A percentile compares a stretch with the other conserved stretches of the same genome.
Evolutionary conservation across 306 rosid species (phyloP).

Genomic region (Prunus armeniaca): DNA sequence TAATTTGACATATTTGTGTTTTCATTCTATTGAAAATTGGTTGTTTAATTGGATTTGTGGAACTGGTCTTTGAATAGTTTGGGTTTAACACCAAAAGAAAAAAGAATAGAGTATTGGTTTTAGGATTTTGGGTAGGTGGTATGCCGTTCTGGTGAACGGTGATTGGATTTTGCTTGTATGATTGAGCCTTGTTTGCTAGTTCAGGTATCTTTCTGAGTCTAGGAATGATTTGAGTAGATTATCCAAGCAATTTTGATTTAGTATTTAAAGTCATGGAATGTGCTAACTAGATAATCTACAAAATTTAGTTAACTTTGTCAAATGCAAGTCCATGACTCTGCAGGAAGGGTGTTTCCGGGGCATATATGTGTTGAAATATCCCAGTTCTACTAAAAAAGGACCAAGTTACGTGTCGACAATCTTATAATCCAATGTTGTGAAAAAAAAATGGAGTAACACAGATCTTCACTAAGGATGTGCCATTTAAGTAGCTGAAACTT

Average conservation of each 20-base stretch:
- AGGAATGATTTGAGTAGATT: neutral
- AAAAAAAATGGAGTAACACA: neutral
- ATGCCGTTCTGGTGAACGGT: neutral
- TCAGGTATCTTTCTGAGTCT: neutral
- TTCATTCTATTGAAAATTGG: neutral
- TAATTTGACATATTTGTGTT: neutral
- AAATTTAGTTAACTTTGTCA: neutral
- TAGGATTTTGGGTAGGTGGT: slow-evolving; percentile 3
- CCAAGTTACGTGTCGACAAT: neutral
- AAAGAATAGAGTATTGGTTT: neutral
- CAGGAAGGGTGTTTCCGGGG: neutral
- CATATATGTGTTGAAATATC: neutral
- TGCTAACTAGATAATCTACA: neutral
- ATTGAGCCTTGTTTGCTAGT: neutral
- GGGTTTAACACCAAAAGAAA: no score
- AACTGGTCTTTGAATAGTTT: neutral
- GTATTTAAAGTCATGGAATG: neutral
- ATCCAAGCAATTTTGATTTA: neutral
- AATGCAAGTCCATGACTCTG: neutral
- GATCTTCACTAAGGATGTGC: neutral
- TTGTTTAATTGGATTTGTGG: neutral
- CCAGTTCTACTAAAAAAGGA: neutral
- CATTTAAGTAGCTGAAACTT: neutral
- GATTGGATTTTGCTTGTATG: neutral
- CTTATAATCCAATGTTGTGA: neutral